Conservation (phyloP, 768 basidiomycete genomes). For the Mycena leptocephala region DNA sequence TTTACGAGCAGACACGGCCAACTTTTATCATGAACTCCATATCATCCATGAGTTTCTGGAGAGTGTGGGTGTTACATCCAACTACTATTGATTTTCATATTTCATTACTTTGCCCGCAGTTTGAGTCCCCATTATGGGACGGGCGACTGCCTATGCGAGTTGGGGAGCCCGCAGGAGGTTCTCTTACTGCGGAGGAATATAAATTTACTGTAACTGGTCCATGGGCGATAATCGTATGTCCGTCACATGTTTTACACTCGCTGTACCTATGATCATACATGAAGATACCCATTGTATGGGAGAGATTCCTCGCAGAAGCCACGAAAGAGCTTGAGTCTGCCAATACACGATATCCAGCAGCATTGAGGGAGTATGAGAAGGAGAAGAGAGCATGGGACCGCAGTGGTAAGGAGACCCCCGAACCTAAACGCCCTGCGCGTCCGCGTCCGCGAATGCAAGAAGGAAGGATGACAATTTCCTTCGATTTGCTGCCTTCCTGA, state of each 20-base stretch:
- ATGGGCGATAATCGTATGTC: slow-evolving; percentile 31
- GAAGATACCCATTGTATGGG: not conserved
- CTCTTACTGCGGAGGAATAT: slow-evolving; percentile 44
- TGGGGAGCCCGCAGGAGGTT: slow-evolving; percentile 43
- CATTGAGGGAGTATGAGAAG: not conserved
- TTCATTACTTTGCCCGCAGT: not conserved
- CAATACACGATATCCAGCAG: not conserved
- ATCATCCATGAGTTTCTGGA: slow-evolving; percentile 35
- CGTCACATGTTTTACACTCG: not conserved
- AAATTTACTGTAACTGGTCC: slow-evolving; percentile 35
- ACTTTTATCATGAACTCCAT: slow-evolving; percentile 28
- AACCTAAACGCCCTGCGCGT: not conserved
- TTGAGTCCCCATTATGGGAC: slow-evolving; percentile 34
- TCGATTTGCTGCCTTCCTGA: not conserved
- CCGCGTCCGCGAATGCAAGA: not conserved
- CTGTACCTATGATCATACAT: no score
- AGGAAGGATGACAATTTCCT: not conserved
- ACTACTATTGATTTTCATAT: no score
- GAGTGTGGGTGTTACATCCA: slow-evolving; percentile 15
- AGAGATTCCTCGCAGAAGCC: not conserved
- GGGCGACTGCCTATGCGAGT: slow-evolving; percentile 37
- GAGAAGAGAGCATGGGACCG: not conserved
- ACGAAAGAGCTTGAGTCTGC: not conserved
- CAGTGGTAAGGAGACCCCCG: not conserved
- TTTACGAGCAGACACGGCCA: slow-evolving; percentile 31